Evolutionary conservation across 345 rosid species (phyloP), one percentile per base, ranked within the genome.

Genomic region (Eucalyptus tenuipes): DNA sequence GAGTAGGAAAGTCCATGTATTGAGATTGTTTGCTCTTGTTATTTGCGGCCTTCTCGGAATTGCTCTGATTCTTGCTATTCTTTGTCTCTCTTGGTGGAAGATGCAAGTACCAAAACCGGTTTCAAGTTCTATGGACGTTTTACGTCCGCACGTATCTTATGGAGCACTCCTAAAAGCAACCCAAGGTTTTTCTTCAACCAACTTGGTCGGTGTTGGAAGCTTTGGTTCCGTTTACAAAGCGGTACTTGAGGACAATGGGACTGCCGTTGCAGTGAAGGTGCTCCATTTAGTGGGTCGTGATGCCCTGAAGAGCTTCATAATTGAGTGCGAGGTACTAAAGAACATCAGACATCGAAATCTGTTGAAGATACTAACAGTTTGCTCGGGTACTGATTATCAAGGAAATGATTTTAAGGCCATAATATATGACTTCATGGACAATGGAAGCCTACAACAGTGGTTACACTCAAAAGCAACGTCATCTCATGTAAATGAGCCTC

Each of bases 381-480:
- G 25, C 81, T 33, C 45, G 0, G 0, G 44, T 71, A 2, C 0
- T 10, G 45, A 71, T 71, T 71, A 37, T 33, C 81, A 71, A 71
- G 81, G 81, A 37, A 71, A 71, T 18, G 81, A 71, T 71, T 71
- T 71, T 71, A 88, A 88, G 87, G 89, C 89, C 50, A 37, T 88
- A 27, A 50, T 88, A 25, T 88, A 85, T 86, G 86, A 88, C 44
- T 88, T 64, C 61, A 88, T 88, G 88, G 49, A 68, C 2, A 90
- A 88, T 31, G 91, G 91, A 42, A 90, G 88, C 89, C 42, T 90
- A 1, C 85, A 88, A 16, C 15, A 53, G 40, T 90, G 91, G 89
- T 71, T 90, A 42, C 89, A 90, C 86, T 86, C 12, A 18, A 47
- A 45, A 13, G 27, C 40, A 85, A 71, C 10, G 0, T 12, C 71